phyloP scores from a whole-genome alignment of 1,284 basidiomycete genomes.

The Pseudozyma thailandica region DNA sequence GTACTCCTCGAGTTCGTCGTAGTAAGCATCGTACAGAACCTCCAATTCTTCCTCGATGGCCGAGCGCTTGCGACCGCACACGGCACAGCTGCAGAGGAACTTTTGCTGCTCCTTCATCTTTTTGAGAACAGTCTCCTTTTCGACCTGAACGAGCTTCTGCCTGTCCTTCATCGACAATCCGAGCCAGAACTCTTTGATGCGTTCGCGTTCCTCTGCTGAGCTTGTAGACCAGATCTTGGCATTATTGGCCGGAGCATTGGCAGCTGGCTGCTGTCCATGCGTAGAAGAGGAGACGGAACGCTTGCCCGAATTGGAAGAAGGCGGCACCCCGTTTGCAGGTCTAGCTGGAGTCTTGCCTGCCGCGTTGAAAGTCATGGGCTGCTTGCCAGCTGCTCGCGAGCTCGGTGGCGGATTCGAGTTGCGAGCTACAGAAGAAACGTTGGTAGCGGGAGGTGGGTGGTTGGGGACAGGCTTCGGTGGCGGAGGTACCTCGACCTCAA shows the following conservation, averaged over 20 bases:
- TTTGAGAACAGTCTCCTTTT: slow-evolving; percentile 93
- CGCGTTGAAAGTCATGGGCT: slow-evolving; percentile 73
- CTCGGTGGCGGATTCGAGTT: slow-evolving; percentile 70
- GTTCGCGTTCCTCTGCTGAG: slow-evolving; percentile 87
- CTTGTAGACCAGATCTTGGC: slow-evolving; percentile 75
- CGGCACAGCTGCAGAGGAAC: slow-evolving; percentile 92
- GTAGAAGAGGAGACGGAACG: slow-evolving; percentile 70
- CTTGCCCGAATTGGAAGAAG: slow-evolving; percentile 70
- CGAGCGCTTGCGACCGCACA: slow-evolving; percentile 94
- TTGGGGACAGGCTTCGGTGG: slow-evolving; percentile 63
- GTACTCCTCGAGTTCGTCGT: slow-evolving; percentile 98
- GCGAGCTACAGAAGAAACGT: slow-evolving; percentile 67
- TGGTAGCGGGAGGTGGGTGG: slow-evolving; percentile 63
- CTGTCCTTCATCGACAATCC: slow-evolving; percentile 87
- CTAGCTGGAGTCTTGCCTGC: slow-evolving; percentile 55
- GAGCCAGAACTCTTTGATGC: slow-evolving; percentile 98
- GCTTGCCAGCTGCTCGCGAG: slow-evolving; percentile 80
- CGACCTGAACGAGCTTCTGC: slow-evolving; percentile 88
- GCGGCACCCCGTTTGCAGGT: slow-evolving; percentile 61
- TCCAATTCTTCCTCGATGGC: slow-evolving; percentile 99
- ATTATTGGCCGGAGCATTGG: slow-evolving; percentile 23
- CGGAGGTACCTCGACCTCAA: slow-evolving; percentile 65
- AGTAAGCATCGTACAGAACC: slow-evolving; percentile 99
- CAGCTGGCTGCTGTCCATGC: slow-evolving; percentile 34
- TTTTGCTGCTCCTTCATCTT: slow-evolving; percentile 99